These are phyloP conservation scores for Botrytis medusae DNA, from an alignment of 2,329 filamentous ascomycete genomes.

Conservation along the genomic window DNA sequence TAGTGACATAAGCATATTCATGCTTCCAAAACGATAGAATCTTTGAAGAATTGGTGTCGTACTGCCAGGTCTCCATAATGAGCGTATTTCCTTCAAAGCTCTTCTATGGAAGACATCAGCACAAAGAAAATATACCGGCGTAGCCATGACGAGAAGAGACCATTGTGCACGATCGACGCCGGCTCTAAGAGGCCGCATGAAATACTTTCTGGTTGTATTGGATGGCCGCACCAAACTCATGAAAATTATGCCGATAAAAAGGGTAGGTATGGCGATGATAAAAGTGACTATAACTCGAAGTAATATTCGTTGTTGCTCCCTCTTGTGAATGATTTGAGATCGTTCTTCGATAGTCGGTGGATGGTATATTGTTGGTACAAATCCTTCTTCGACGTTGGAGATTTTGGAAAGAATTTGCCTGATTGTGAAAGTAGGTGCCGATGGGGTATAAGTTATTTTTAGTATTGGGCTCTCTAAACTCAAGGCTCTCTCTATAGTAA, in stretches of 20 bases:
- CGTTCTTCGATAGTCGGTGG: conserved; percentile 82
- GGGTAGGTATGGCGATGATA: conserved; percentile 73
- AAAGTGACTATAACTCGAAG: conserved; percentile 69
- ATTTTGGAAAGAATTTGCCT: conserved; percentile 71
- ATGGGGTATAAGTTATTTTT: conserved; percentile 68
- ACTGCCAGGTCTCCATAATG: conserved; percentile 76
- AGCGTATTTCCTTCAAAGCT: conserved; percentile 73
- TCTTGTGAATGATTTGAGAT: conserved; percentile 68
- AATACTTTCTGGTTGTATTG: conserved; percentile 58
- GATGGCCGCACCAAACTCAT: conserved; percentile 73
- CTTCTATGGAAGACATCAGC: conserved; percentile 82
- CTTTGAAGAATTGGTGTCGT: conserved; percentile 69
- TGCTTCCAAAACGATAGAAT: conserved; percentile 92
- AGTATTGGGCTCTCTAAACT: conserved; percentile 65
- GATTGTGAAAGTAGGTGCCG: conserved; percentile 69
- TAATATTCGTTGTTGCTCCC: conserved; percentile 68
- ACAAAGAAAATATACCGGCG: conserved; percentile 82
- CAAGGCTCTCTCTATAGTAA: conserved; percentile 53
- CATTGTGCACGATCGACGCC: conserved; percentile 77
- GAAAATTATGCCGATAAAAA: conserved; percentile 84
- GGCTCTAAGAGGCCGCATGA: conserved; percentile 71
- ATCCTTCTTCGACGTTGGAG: conserved; percentile 61
- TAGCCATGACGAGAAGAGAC: conserved; percentile 76
- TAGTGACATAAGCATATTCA: conserved; percentile 91
- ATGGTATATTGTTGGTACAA: conserved; percentile 71